phyloP scores from a whole-genome alignment of 2,329 filamentous ascomycete genomes.

The Fusarium gaditjirri region DNA sequence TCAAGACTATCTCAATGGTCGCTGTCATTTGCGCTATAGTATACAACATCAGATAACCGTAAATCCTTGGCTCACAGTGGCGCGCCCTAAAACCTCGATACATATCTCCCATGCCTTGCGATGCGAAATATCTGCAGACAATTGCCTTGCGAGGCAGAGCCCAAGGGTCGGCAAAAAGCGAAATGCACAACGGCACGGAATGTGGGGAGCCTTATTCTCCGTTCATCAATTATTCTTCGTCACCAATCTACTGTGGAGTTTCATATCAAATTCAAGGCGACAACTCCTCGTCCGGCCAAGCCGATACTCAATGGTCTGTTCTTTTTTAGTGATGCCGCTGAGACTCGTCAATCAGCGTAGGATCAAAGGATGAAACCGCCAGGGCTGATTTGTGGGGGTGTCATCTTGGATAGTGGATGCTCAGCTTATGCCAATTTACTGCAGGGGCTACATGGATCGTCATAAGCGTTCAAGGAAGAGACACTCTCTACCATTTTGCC shows the following conservation, averaged over 20 bases:
- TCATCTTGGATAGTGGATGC: not conserved
- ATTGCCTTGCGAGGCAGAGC: not conserved
- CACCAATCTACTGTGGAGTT: not conserved
- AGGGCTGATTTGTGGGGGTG: not conserved
- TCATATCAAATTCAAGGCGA: not conserved
- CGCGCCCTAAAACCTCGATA: not conserved
- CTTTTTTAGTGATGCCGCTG: not conserved
- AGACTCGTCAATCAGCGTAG: not conserved
- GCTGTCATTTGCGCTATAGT: no score
- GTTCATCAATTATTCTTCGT: no score
- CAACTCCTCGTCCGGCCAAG: not conserved
- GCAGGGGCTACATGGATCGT: not conserved
- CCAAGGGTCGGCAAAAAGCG: not conserved
- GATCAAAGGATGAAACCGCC: not conserved
- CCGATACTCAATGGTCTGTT: not conserved
- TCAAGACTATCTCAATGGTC: accelerated
- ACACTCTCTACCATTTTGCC: not conserved
- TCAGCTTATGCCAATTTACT: conserved; percentile 14
- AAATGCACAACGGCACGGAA: not conserved
- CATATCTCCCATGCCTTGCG: no score
- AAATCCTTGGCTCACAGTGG: not conserved
- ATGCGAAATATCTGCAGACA: not conserved
- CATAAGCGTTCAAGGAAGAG: not conserved
- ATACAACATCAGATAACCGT: not conserved
- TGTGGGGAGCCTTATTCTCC: not conserved